Conservation (phyloP, 306 rosid species). For the Medicago arabica region DNA sequence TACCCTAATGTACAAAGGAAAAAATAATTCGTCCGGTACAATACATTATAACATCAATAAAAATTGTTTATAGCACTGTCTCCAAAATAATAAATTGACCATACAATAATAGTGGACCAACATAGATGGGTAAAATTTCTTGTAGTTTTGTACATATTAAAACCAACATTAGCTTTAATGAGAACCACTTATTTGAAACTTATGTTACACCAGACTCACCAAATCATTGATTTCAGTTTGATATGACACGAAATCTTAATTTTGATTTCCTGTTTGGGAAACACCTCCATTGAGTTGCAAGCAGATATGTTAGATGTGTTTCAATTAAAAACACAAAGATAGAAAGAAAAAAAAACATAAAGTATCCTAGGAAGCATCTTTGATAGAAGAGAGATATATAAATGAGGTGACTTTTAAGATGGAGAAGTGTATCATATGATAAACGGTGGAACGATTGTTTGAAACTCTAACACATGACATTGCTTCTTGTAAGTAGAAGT, state of each 20-base stretch:
- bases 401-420: neutral
- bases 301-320: neutral
- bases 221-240: slow-evolving; percentile 31
- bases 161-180: slow-evolving; percentile 12
- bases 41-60: neutral
- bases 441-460: neutral
- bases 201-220: slow-evolving; percentile 17
- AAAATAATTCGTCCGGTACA: neutral
- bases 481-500: neutral
- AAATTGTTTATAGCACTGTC: slow-evolving; percentile 1
- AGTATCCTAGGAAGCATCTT: slow-evolving; percentile 10
- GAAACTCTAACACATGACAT: too few species aligned
- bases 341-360: slow-evolving; percentile 13
- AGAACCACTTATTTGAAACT: slow-evolving; percentile 22
- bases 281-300: neutral
- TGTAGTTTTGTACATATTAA: slow-evolving; percentile 25
- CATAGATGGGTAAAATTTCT: neutral
- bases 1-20: slow-evolving; percentile 21
- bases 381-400: neutral
- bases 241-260: neutral
- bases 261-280: slow-evolving; percentile 13
- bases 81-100: slow-evolving; percentile 19
- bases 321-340: slow-evolving; percentile 13
- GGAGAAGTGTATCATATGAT: neutral
- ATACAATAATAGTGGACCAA: slow-evolving; percentile 18